Conservation (phyloP, 257 asterid species). For the Verbascum thapsus region DNA sequence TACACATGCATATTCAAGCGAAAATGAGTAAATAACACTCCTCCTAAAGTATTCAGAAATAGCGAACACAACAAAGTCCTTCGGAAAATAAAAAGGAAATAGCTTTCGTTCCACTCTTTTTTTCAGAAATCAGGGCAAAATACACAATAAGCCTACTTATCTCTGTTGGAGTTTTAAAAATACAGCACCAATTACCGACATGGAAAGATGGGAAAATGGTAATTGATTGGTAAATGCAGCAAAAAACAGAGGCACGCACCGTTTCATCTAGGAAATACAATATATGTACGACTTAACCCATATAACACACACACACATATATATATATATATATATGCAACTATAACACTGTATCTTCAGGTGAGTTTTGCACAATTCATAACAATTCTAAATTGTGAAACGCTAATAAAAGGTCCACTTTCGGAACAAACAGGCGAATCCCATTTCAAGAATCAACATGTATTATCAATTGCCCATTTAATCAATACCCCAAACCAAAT, state of each 20-base stretch:
- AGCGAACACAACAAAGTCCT: too few relatives aligned
- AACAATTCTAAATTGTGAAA: not conserved
- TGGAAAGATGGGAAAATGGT: not conserved
- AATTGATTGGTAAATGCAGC: not conserved
- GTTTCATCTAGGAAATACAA: not conserved
- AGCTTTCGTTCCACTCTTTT: too few relatives aligned
- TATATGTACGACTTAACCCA: not conserved
- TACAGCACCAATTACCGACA: not conserved
- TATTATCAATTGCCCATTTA: slow-evolving; percentile 11
- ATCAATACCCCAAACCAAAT: not conserved
- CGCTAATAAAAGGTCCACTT: slow-evolving; percentile 1
- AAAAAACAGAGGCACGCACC: not conserved
- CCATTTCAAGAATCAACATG: slow-evolving; percentile 15
- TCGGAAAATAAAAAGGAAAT: too few relatives aligned
- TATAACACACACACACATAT: too few relatives aligned
- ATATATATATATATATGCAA: too few relatives aligned
- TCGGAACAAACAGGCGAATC: slow-evolving; percentile 20
- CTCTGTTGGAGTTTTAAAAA: too few relatives aligned
- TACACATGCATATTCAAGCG: not conserved
- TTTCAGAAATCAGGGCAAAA: too few relatives aligned
- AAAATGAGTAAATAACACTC: not conserved
- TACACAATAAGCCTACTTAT: too few relatives aligned
- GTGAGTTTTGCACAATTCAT: not conserved
- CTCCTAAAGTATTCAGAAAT: too few relatives aligned
- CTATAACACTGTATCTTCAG: not conserved